These are phyloP conservation scores for Wickerhamiella infanticola DNA, from an alignment of 1,139 yeast genomes.

Conservation along the genomic window DNA sequence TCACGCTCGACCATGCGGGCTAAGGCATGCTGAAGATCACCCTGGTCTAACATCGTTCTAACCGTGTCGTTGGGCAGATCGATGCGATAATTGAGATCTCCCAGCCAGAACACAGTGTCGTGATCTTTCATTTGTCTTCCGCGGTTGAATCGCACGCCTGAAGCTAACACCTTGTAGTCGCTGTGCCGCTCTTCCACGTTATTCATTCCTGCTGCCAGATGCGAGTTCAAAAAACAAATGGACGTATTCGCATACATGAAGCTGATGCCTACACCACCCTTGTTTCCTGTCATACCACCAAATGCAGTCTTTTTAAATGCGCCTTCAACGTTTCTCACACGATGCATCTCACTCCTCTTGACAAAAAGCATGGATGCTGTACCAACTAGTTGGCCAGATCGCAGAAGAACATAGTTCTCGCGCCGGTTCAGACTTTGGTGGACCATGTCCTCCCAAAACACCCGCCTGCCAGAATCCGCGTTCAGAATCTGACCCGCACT, in stretches of 20 bases:
- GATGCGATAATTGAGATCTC: conserved; percentile 87
- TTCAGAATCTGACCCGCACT: conserved; percentile 82
- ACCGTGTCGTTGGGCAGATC: conserved; percentile 63
- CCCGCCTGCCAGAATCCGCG: conserved; percentile 55
- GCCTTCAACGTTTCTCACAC: conserved; percentile 63
- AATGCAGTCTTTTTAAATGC: conserved; percentile 75
- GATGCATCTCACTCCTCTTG: conserved; percentile 41
- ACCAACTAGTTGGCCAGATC: conserved; percentile 90
- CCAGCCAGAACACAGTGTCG: conserved; percentile 83
- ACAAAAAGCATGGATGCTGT: conserved; percentile 65
- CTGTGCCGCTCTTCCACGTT: conserved; percentile 78
- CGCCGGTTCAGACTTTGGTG: conserved; percentile 38
- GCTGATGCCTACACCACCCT: conserved; percentile 82
- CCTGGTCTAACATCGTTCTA: conserved; percentile 34
- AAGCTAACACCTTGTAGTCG: conserved; percentile 68
- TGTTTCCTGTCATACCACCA: conserved; percentile 85
- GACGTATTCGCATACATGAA: conserved; percentile 63
- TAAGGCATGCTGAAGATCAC: conserved; percentile 13
- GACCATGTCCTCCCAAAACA: conserved; percentile 67
- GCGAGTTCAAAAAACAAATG: conserved; percentile 76
- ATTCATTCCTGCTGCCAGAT: conserved; percentile 82
- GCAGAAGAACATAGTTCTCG: conserved; percentile 47
- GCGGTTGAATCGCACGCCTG: conserved; percentile 63
- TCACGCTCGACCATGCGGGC: conserved; percentile 49
- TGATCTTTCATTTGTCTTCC: conserved; percentile 59